Percentiles rank a stretch among this genome's conserved stretches.
phyloP scores from a whole-genome alignment of 2,329 filamentous ascomycete species.

The Scedosporium dehoogii region DNA sequence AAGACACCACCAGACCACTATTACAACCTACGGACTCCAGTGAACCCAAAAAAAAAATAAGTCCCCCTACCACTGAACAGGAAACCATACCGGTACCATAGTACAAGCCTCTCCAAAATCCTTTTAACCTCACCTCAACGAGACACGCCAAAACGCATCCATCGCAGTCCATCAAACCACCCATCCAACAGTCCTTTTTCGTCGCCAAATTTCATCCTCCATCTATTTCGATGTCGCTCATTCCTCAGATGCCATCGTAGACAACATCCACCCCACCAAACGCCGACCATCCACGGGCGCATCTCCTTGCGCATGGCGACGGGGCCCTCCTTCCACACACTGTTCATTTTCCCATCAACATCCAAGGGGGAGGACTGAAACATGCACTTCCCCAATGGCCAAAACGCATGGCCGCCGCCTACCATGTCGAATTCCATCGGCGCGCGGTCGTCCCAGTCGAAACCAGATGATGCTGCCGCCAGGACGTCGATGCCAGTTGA shows the following conservation, averaged over 20 bases:
- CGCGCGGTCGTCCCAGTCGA: slow-evolving; percentile 38
- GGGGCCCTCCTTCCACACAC: slow-evolving; percentile 25
- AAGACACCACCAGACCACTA: background rate
- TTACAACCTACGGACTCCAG: no score
- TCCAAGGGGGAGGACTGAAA: slow-evolving; percentile 25
- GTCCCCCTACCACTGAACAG: slow-evolving; percentile 9
- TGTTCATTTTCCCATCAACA: slow-evolving; percentile 33
- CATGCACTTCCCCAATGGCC: slow-evolving; percentile 60
- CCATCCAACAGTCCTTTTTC: slow-evolving; percentile 1
- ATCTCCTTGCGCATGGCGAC: slow-evolving; percentile 46
- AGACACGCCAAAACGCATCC: slow-evolving; percentile 36
- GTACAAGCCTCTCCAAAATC: slow-evolving; percentile 25
- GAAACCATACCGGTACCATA: slow-evolving; percentile 3
- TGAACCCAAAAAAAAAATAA: slow-evolving; percentile 3
- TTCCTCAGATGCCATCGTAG: slow-evolving; percentile 41
- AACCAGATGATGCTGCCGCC: slow-evolving; percentile 49
- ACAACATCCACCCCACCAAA: slow-evolving; percentile 31
- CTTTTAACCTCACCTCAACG: slow-evolving; percentile 45
- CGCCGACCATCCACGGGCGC: slow-evolving; percentile 40
- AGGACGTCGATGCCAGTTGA: slow-evolving; percentile 43
- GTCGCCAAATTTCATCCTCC: slow-evolving; percentile 14
- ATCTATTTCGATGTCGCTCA: slow-evolving; percentile 45
- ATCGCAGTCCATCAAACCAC: slow-evolving; percentile 36
- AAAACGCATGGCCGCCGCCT: slow-evolving; percentile 54
- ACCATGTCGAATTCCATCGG: slow-evolving; percentile 37